Evolutionary conservation across 805 yeast genomes (phyloP), one percentile per base, ranked within the genome.

Genomic region (Candida oleophila): DNA sequence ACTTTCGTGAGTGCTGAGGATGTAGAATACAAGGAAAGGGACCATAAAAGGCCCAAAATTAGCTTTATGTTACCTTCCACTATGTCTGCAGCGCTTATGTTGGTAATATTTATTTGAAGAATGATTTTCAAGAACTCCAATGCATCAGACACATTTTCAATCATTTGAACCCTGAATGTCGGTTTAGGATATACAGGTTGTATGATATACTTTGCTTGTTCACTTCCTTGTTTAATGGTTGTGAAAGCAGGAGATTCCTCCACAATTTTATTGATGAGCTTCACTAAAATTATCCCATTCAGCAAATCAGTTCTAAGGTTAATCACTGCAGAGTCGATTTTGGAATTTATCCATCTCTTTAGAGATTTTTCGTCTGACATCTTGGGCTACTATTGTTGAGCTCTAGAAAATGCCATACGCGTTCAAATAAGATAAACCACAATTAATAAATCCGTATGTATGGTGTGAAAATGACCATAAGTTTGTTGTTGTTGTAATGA

Each of bases 11-110:
- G 42, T 38, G 61, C 51, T 40, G 42, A 53, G n/a, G 69, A 48
- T 3, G 78, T 66, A 46, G 68, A 67, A 49, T 68, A 70, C 39
- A 76, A 59, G 43, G 77, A 72, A 28, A 78, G 54, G 14, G 73
- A 61, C 83, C 83, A 79, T 1, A 77, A 57, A 34, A 78, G 60
- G 4, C 81, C 81, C 48, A 78, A 54, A 12, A 71, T 71, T 35
- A 76, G 57, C 53, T 78, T 79, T 35, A 64, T 51, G 55, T 78
- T 71, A 1, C 80, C 80, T 21, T 73, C 80, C 20, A 67, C 66
- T 3, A 79, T 69, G 57, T 76, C 76, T 38, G 78, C 82, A 8
- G 80, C 71, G 19, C 76, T 74, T 39, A 79, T 71, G 49, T 68
- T 71, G 50, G 68, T 62, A 16, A 73, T 62, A 45, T 71, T 76